Evolutionary conservation across 108 stramenopile species (phyloP).

Genomic region (Stephanodiscus triporus): DNA sequence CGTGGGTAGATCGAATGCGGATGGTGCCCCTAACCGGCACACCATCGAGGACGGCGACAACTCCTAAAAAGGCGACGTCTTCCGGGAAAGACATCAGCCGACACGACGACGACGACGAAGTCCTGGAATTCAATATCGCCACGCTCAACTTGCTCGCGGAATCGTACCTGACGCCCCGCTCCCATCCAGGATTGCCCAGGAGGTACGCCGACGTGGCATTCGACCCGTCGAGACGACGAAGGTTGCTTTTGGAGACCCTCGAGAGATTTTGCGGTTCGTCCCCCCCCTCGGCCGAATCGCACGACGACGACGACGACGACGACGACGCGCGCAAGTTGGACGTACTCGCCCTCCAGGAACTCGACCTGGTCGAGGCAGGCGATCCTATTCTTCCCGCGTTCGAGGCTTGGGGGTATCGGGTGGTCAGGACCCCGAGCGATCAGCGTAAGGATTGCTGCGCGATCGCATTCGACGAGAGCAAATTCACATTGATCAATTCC

Average conservation of each 20-base stretch:
- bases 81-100: background rate
- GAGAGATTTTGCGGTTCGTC: constrained; percentile 30
- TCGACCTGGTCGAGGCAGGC: constrained; percentile 56
- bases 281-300: background rate
- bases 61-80: background rate
- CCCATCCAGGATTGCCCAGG: constrained; percentile 66
- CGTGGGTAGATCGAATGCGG: constrained; percentile 41
- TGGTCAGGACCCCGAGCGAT: constrained; percentile 59
- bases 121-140: constrained; percentile 51
- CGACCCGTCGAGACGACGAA: constrained; percentile 48
- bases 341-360: constrained; percentile 77
- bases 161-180: constrained; percentile 67
- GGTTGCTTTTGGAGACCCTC: constrained; percentile 56
- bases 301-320: constrained; percentile 7
- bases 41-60: background rate
- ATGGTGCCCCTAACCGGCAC: constrained; percentile 21
- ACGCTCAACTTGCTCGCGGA: constrained; percentile 86
- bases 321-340: constrained; percentile 43
- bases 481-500: constrained; percentile 50
- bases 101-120: constrained; percentile 5
- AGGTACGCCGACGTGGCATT: constrained; percentile 65
- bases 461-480: constrained; percentile 50
- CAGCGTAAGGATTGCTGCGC: constrained; percentile 77
- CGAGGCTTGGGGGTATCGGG: constrained; percentile 53
- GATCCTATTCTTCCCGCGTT: constrained; percentile 44